phyloP scores from a whole-genome alignment of 768 basidiomycete species.

The Kwoniella sp. region DNA sequence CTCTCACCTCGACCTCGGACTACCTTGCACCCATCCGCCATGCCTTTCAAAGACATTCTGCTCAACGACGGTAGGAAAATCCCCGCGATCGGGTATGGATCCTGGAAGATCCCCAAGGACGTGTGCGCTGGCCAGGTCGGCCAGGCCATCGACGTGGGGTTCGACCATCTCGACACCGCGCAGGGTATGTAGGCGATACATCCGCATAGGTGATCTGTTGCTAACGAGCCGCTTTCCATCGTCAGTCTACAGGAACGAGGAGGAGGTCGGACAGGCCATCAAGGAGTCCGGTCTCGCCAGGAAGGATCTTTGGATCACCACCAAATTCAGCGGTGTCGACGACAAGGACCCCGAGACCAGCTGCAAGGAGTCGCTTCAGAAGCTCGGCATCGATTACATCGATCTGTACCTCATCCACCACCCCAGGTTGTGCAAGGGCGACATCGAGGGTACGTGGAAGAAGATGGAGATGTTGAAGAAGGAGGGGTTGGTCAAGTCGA shows the following conservation, averaged over 20 bases:
- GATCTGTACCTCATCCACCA: constrained; percentile 41
- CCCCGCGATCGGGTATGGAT: constrained; percentile 45
- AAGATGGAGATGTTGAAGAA: constrained; percentile 34
- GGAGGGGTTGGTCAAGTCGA: constrained; percentile 34
- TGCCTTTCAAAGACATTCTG: constrained; percentile 33
- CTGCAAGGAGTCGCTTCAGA: constrained; percentile 63
- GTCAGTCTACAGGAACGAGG: constrained; percentile 50
- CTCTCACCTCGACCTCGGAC: neutral
- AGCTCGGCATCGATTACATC: constrained; percentile 32
- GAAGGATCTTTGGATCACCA: constrained; percentile 43
- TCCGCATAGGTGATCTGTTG: neutral
- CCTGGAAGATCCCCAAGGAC: constrained; percentile 48
- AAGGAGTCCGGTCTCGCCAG: constrained; percentile 30
- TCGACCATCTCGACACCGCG: constrained; percentile 46
- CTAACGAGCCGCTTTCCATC: neutral
- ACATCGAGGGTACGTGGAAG: constrained; percentile 39
- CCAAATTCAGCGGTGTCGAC: constrained; percentile 36
- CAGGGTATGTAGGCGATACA: constrained; percentile 16
- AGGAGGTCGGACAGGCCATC: constrained; percentile 39
- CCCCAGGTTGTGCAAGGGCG: constrained; percentile 27
- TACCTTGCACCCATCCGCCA: constrained; percentile 1
- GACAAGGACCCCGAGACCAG: constrained; percentile 23
- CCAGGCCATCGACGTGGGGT: constrained; percentile 41
- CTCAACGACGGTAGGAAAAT: constrained; percentile 49
- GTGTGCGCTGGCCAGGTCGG: constrained; percentile 35